Evolutionary conservation across 2,329 filamentous ascomycete species (phyloP), one percentile per base, ranked within the genome.

Genomic region (Ascochyta pisi): DNA sequence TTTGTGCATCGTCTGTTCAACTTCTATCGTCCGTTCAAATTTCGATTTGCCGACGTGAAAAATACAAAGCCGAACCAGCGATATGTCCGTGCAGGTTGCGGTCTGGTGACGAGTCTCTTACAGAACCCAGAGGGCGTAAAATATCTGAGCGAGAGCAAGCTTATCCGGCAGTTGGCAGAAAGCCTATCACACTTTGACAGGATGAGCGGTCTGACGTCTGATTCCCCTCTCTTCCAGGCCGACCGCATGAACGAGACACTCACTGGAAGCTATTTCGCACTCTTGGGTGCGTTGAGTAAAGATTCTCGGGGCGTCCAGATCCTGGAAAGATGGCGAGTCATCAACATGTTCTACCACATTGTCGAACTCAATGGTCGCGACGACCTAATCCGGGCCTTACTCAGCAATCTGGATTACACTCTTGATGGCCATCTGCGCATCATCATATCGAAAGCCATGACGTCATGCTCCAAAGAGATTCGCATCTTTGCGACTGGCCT

Each of bases 281-380:
- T 99, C 81, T 80, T 99, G 2, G 96, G 95, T 7, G 88, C 91
- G 10, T 78, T 99, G 54, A 98, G 90, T 66, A 89, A 89, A 49
- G 92, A 96, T 67, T 79, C 84, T 0, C 91, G 89, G 65, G 95
- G 95, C 0, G 82, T 98, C 23, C 87, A 89, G 58, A 94, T 99
- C 78, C 85, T 99, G 70, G 94, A 98, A 73, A 84, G 92, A 66
- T 98, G 95, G 94, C 91, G 92, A 66, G 96, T 99, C 83, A 93
- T 97, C 78, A 98, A 98, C 76, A 99, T 99, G 92, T 96, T 98
- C 83, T 99, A 99, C 73, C 95, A 98, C 76, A 96, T 99, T 58
- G 85, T 97, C 54, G 94, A 98, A 70, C 82, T 96, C 40, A 92
- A 90, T 66, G 90, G 95, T 74, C 89, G 95, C 2, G 92, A 94